These are phyloP conservation scores for Ehretia macrophylla DNA, from an alignment of 257 asterid genomes.

Conservation along the genomic window DNA sequence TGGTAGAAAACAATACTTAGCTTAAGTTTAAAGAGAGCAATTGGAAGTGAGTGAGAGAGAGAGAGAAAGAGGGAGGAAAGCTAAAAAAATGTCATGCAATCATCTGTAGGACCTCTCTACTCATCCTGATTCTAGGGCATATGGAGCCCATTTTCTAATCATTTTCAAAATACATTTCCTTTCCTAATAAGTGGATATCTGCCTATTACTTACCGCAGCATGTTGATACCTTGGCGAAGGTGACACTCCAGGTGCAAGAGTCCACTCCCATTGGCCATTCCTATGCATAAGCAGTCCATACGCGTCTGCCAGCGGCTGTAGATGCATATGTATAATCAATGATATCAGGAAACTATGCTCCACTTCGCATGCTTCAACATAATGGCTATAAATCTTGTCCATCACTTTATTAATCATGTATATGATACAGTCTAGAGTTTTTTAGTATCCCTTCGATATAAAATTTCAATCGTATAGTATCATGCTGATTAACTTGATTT, in stretches of 20 bases:
- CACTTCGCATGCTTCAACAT: slow-evolving; percentile 2
- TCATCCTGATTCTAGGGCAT: too few species aligned
- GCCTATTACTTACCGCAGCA: slow-evolving; percentile 73
- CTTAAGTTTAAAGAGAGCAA: neutral
- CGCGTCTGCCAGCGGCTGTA: slow-evolving; percentile 91
- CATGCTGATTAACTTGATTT: too few species aligned
- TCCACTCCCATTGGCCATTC: slow-evolving; percentile 99
- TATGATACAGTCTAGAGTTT: too few species aligned
- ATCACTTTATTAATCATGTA: too few species aligned
- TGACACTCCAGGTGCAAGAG: slow-evolving; percentile 97
- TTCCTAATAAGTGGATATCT: neutral
- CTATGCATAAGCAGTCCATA: slow-evolving; percentile 99
- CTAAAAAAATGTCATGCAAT: neutral
- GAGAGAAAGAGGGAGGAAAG: too few species aligned
- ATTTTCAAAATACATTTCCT: too few species aligned
- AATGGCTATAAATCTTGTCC: too few species aligned
- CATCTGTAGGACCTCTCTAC: too few species aligned
- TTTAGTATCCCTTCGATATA: too few species aligned
- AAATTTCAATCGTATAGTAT: too few species aligned
- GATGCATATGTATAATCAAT: slow-evolving; percentile 21
- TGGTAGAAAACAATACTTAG: slow-evolving; percentile 22
- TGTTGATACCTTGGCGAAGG: slow-evolving; percentile 96
- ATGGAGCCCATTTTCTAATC: too few species aligned
- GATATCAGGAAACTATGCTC: slow-evolving; percentile 19
- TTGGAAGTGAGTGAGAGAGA: too few species aligned